These are phyloP conservation scores for Mycogone perniciosa DNA, from an alignment of 2,329 filamentous ascomycete species.

Conservation along the genomic window DNA sequence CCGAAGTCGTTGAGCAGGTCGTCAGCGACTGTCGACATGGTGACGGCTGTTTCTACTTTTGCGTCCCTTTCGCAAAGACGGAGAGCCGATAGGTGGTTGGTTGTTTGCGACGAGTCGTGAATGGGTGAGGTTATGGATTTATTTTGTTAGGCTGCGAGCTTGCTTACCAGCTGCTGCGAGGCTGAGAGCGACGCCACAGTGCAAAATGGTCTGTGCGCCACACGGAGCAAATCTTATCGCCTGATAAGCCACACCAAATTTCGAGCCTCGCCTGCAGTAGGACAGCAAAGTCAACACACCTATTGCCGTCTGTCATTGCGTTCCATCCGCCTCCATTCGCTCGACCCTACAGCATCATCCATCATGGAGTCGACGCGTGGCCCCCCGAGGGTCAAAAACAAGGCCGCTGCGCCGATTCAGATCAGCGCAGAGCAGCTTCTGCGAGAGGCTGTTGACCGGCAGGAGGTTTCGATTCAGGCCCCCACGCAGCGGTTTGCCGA, in stretches of 20 bases:
- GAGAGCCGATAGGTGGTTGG: background rate
- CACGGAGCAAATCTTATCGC: slow-evolving; percentile 7
- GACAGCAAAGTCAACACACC: background rate
- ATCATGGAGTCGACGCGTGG: slow-evolving; percentile 86
- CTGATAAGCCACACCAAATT: slow-evolving; percentile 16
- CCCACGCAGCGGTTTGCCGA: slow-evolving; percentile 94
- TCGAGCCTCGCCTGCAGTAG: slow-evolving; percentile 17
- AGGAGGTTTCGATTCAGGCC: slow-evolving; percentile 80
- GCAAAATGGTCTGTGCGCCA: slow-evolving; percentile 13
- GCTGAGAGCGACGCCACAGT: slow-evolving; percentile 21
- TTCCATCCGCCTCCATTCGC: slow-evolving; percentile 2
- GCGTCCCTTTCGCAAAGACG: background rate
- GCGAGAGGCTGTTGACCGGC: slow-evolving; percentile 92
- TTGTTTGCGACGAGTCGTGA: background rate
- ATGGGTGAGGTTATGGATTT: slow-evolving; percentile 8
- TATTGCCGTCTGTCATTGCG: background rate
- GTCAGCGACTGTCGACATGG: slow-evolving; percentile 86
- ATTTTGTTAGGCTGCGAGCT: slow-evolving; percentile 15
- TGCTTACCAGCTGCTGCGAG: slow-evolving; percentile 13
- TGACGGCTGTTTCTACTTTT: slow-evolving; percentile 16
- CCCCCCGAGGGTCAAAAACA: slow-evolving; percentile 96
- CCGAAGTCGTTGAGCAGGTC: slow-evolving; percentile 74
- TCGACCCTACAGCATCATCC: slow-evolving; percentile 8
- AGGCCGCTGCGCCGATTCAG: slow-evolving; percentile 83
- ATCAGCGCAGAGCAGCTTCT: slow-evolving; percentile 97